Evolutionary conservation across 768 basidiomycete genomes (phyloP), one percentile per base, ranked within the genome.

Genomic region (Tricholoma sp.): DNA sequence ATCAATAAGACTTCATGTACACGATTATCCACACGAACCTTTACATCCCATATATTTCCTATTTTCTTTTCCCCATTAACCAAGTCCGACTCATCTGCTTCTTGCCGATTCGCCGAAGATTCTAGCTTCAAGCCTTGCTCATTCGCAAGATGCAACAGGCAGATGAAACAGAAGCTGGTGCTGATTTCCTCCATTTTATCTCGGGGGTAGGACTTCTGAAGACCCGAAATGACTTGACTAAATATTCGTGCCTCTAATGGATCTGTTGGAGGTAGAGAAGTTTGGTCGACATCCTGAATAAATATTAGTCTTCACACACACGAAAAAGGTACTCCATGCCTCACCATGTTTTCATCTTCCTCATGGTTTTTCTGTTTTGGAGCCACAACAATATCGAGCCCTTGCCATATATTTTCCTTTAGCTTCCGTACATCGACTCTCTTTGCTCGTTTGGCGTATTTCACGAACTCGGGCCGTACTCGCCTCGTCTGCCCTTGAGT

Each of bases 101-200:
- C 72, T 50, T 75, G 70, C 57, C 72, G 69, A 59, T 74, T 61
- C 31, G 74, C 63, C 12, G 75, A 65, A 47, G 83, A 70, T 69
- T 83, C 89, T 34, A 99, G 81, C 67, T 88, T 89, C 50, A 98
- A 78, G 1, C 96, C 97, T 65, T 93, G 90, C 73, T 98, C 97
- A 68, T 99, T 98, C 16, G 96, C 96, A 45, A 98, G 74, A 75
- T 98, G 97, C 16, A 99, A 76, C 22, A 98, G 76, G 67, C 97
- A 98, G 69, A 98, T 99, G 77, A 98, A 99, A 70, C 96, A 98
- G 84, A 96, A 98, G 61, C 93, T 96, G 14, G 97, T 98, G 69
- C 94, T 97, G 68, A 98, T 97, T 61, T 99, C 97, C 39, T 89
- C 89, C 88, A 98, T 90, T 76, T 96, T 98, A 43, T 98, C 95